Base-by-base conservation (phyloP, 495 filamentous ascomycete genomes). In the Xylaria curta region DNA sequence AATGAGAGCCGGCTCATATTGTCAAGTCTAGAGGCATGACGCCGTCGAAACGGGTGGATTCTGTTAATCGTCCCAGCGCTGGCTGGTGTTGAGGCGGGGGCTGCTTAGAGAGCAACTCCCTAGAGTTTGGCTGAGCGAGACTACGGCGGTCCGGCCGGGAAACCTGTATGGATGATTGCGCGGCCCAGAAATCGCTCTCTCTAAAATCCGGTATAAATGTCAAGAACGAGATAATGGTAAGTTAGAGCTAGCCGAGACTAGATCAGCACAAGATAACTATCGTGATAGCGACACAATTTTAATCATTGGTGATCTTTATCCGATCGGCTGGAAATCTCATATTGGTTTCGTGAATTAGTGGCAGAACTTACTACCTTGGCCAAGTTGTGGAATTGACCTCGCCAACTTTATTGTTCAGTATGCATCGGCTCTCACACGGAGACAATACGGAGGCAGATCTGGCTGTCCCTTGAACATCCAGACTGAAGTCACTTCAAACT, bases 1-100 rank as follows among this genome's bases (percentile, higher is more conserved):
- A 44, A 56, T 26, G 21, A 42, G 33, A 19, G 19, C 19, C 19
- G 13, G 44, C 65, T 64, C 59, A 63, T 64, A 17, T 7, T 54
- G 15, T 54, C 46, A 7, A 28, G 42, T 8, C 56, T n/a, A 54
- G 59, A 70, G 59, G 47, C 68, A 64, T 70, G 60, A 64, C 59
- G 59, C 26, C 8, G 49, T 64, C 49, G 17, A 53, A 4, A 38
- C 7, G 59, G 33, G 59, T 4, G 4, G 24, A 56, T 36, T 62
- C 15, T 19, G 33, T 66, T 26, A 10, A 28, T 24, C 31, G 58
- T 28, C 68, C 68, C 13, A 40, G 44, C 33, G n/a, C 17, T 53
- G 31, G 68, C 44, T 38, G 58, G 19, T 44, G 56, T 62, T 46
- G 44, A n/a, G 33, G 36, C n/a, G 46, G n/a, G 66, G 54, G 38